Base-by-base conservation (phyloP, 2,329 filamentous ascomycete species). In the Neurospora crassa region DNA sequence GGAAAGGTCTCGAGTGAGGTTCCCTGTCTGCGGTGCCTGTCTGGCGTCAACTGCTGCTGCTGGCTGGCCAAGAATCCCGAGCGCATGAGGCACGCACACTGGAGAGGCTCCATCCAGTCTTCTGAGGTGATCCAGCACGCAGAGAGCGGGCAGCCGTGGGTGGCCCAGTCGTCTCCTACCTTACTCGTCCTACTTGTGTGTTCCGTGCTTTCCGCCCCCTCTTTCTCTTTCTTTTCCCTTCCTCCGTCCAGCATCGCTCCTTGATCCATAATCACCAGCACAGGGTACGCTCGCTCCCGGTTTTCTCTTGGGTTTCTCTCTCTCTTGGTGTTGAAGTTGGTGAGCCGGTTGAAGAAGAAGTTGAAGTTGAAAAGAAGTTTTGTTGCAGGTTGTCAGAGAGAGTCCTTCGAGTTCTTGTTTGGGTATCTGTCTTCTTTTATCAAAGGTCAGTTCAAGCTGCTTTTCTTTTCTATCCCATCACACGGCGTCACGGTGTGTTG, bases 321-420 rank as follows among this genome's bases (percentile, higher is more conserved):
- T n/a, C n/a, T 72, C 71, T 70, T 73, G 77, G 77, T 76, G 77
- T 77, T 76, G 53, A 63, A 63, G 77, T 77, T 74, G 77, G 76
- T 73, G 77, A 72, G 72, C 74, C 72, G 75, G 74, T 75, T 69
- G 75, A 73, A 76, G 70, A 71, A 71, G 75, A 75, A 76, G 73
- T 74, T 68, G 72, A 72, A 73, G 73, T 72, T 74, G 71, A 72
- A 70, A 37, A 70, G 73, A 72, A 68, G 74, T 73, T 53, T 53
- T 72, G 75, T 74, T 70, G 74, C 67, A 59, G 74, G 73, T 74
- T 72, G 73, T 68, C 71, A 73, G 74, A 73, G 74, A 73, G 53
- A 18, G 53, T 63, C 16, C 16, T 63, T 24, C 53, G 53, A 63
- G 53, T 63, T 63, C 53, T 34, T 63, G 53, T 63, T 63, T 63